Conservation (phyloP, 345 rosid genomes). For the Eucalyptus grandis region DNA sequence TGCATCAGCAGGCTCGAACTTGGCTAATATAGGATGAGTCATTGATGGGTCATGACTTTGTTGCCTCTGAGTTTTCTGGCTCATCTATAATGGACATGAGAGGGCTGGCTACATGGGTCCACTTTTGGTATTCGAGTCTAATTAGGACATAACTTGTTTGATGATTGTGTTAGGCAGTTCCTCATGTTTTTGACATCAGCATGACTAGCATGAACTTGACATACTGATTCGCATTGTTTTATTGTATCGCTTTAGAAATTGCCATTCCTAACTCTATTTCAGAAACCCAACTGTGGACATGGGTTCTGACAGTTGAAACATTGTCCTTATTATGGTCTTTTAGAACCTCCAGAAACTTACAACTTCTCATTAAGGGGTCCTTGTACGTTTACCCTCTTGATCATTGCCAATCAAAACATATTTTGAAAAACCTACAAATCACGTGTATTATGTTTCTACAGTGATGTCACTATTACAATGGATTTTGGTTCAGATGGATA, state of each 20-base stretch:
- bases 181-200: too few species aligned
- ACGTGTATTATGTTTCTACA: not conserved
- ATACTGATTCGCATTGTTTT: not conserved
- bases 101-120: not conserved
- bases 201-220: not conserved
- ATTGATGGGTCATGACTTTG: not conserved
- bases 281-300: not conserved
- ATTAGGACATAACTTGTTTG: not conserved
- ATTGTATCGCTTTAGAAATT: not conserved
- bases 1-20: too few species aligned
- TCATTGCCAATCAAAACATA: not conserved
- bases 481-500: not conserved
- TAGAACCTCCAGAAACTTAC: not conserved
- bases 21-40: not conserved
- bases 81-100: not conserved
- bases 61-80: not conserved
- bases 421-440: not conserved
- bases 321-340: not conserved
- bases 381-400: not conserved
- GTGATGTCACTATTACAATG: not conserved
- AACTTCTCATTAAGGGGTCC: not conserved
- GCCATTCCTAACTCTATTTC: not conserved
- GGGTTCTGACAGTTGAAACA: not conserved
- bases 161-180: not conserved
- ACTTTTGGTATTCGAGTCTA: not conserved